Conservation (phyloP, 2,329 filamentous ascomycete species). For the Venturia pyrina region DNA sequence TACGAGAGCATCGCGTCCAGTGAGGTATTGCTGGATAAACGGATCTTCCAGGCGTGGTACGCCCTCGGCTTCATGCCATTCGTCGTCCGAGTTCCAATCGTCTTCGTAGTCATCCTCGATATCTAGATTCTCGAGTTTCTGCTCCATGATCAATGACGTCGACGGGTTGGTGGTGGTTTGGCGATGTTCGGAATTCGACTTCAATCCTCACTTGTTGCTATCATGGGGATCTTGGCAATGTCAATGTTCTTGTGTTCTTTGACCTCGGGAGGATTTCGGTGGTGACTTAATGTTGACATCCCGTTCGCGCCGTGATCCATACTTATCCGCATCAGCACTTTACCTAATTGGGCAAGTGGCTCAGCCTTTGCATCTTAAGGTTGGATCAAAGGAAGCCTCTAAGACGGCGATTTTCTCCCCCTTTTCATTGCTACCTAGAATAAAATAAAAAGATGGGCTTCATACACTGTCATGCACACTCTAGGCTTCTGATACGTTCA, state of each 20-base stretch:
- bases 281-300: neutral
- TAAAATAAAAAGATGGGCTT: too few relatives aligned
- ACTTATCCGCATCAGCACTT: neutral
- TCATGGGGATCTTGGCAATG: neutral
- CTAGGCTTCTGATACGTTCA: too few relatives aligned
- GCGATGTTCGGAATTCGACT: too few relatives aligned
- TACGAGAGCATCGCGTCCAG: constrained; percentile 66
- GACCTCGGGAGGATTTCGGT: neutral
- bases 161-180: neutral
- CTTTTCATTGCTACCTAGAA: neutral
- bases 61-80: constrained; percentile 49
- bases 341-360: neutral
- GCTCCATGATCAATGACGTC: constrained; percentile 1
- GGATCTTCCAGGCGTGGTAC: constrained; percentile 53
- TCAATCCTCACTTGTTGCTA: neutral
- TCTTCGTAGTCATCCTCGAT: constrained; percentile 22
- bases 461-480: too few relatives aligned
- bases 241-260: neutral
- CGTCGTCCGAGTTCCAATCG: constrained; percentile 25
- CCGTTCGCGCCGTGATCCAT: neutral
- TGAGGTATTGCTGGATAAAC: constrained; percentile 73
- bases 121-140: neutral
- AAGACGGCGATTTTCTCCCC: neutral
- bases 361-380: neutral
- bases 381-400: neutral